Evolutionary conservation across 140 eudicot species (phyloP), one percentile per base, ranked within the genome.

Genomic region (Oenanthe javanica): DNA sequence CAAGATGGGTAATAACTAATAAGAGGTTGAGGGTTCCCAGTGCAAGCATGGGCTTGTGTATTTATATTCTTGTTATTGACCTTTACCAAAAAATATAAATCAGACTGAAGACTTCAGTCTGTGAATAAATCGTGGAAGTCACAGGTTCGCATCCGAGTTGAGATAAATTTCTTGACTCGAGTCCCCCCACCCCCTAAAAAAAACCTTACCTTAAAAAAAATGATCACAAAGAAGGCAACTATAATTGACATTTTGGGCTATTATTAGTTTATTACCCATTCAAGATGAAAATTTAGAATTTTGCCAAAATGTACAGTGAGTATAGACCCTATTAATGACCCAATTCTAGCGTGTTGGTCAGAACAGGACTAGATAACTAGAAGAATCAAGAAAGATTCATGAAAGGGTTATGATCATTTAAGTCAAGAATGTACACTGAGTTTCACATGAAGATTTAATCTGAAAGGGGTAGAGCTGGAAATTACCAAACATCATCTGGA

Each of bases 401-500:
- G 4, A 59, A 59, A 59, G 31, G 67, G 67, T 59, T 59, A 4
- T 59, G 12, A 59, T 59, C 31, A 59, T 19, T 3, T 1, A 47
- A 46, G 27, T 46, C 19, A 75, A 47, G 1, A 75, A 47, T 0
- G 49, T 9, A 49, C 31, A 12, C 7, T 11, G 50, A 66, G 16
- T 23, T 23, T 27, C 11, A 13, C 78, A 40, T 75, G 18, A 23
- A n/a, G 9, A 75, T 48, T 45, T 11, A 48, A 76, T 16, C 59
- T 47, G 43, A 14, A 72, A 38, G 55, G 7, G 51, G 66, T 80
- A 79, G 72, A 79, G 36, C 42, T 70, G 79, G 79, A 85, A 59
- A 78, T 71, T 86, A 91, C 97, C 97, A 91, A 78, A 88, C 91
- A 77, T 89, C 80, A 76, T 93, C 96, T 42, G 92, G 97, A 87